phyloP scores from a whole-genome alignment of 2,329 filamentous ascomycete species.

The Penicillium sp. region DNA sequence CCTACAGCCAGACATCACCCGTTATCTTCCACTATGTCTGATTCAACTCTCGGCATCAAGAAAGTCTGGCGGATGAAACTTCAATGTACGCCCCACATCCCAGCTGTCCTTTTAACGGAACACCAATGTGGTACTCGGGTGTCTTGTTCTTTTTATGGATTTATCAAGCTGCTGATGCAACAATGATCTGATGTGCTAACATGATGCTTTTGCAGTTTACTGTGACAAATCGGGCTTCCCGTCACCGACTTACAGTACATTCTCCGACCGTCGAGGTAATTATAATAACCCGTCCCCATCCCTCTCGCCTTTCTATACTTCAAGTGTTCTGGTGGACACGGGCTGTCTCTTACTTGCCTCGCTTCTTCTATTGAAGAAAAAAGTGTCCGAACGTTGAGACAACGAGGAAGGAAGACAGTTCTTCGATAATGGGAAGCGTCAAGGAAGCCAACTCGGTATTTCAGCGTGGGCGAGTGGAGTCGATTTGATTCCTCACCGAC shows the following conservation, averaged over 20 bases:
- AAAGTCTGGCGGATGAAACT: conserved; percentile 62
- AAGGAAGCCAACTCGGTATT: conserved; percentile 19
- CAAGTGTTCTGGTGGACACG: background rate
- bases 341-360: conserved; percentile 30
- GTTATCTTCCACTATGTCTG: conserved; percentile 15
- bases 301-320: conserved; percentile 29
- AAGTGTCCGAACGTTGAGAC: conserved; percentile 10
- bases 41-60: conserved; percentile 13
- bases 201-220: conserved; percentile 52
- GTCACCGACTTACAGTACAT: conserved; percentile 68
- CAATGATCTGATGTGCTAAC: conserved; percentile 20
- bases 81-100: conserved; percentile 51
- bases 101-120: conserved; percentile 20
- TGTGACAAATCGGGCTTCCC: conserved; percentile 61
- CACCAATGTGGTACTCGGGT: conserved; percentile 12
- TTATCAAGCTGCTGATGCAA: background rate
- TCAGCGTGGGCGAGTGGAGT: conserved; percentile 35
- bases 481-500: conserved; percentile 39
- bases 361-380: conserved; percentile 25
- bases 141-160: background rate
- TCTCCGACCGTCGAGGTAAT: conserved; percentile 75
- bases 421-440: conserved; percentile 20
- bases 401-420: background rate
- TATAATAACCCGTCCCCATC: conserved; percentile 19
- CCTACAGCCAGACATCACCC: conserved; percentile 1